phyloP scores from a whole-genome alignment of 208 protist genomes.

The Crithidia expoeki region DNA sequence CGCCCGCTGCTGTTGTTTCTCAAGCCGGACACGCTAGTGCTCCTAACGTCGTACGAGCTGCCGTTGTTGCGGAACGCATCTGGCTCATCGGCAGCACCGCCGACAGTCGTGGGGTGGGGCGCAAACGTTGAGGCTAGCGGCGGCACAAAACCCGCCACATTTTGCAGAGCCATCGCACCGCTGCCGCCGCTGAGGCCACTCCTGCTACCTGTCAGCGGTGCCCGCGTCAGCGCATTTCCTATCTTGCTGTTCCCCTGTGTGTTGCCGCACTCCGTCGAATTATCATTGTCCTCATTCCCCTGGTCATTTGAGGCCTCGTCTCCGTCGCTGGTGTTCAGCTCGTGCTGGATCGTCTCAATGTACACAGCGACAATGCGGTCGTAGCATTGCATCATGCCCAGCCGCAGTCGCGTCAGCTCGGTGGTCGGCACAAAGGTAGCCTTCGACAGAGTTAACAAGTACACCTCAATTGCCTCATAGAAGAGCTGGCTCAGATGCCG shows the following conservation, averaged over 20 bases:
- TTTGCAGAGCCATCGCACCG: constrained; percentile 9
- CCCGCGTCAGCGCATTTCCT: neutral
- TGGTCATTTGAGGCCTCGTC: neutral
- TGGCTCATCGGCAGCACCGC: constrained; percentile 1
- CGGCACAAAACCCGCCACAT: constrained; percentile 12
- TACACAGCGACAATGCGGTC: constrained; percentile 66
- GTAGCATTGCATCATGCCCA: constrained; percentile 72
- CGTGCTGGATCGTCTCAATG: constrained; percentile 72
- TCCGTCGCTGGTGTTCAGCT: constrained; percentile 43
- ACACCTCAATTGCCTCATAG: constrained; percentile 76
- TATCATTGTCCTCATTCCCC: neutral
- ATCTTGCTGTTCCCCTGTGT: neutral
- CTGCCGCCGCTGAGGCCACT: neutral
- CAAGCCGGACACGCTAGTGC: neutral
- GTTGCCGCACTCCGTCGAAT: too few species aligned
- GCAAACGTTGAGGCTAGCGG: constrained; percentile 14
- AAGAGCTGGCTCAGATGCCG: constrained; percentile 73
- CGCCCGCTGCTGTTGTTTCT: constrained; percentile 9
- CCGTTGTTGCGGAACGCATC: constrained; percentile 10
- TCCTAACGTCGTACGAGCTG: neutral
- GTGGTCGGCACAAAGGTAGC: constrained; percentile 71
- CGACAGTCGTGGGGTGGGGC: constrained; percentile 9
- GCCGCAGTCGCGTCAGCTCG: constrained; percentile 74
- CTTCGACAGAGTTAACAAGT: constrained; percentile 67
- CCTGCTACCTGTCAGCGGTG: neutral